Base-by-base conservation (phyloP, 148 eudicot species). In the Fagopyrum tataricum region DNA sequence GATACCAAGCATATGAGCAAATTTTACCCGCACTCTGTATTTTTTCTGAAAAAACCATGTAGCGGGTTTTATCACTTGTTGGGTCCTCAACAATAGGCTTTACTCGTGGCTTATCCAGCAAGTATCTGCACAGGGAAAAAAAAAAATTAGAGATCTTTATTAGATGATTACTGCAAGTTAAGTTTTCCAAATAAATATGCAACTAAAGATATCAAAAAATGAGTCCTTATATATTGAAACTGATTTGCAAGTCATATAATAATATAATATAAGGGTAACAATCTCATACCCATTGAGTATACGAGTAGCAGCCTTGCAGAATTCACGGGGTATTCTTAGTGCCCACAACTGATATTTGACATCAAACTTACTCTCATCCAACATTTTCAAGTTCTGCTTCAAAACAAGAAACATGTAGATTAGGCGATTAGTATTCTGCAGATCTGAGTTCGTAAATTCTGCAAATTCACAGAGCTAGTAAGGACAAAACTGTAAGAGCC, bases 41-140 rank as follows among this genome's bases (percentile, higher is more conserved):
- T 70, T 72, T 92, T 81, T 95, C 99, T 6, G 97, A 92, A 53
- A 95, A 83, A 80, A 95, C 79, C 86, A 92, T 78, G 76, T 80
- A 88, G 49, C 97, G 99, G 37, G 75, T 86, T 73, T 79, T 85
- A 7, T 85, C 87, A 72, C 84, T 72, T 3, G 85, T 83, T 74
- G 99, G 97, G 73, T 95, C 99, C 82, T 92, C 94, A 6, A 89
- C 86, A 17, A 95, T 78, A 43, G 99, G 99, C 81, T 92, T 95
- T 64, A 95, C 86, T 49, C 99, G 96, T 11, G 97, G 89, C 83
- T 84, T 87, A 78, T 92, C 96, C 44, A 95, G 81, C 88, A 95
- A 75, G 81, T 84, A 86, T 66, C 99, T 95, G 74, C 79, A 82
- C 56, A 31, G 37, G 37, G 37, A 71, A 1, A 44, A 58, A 75